Evolutionary conservation across 805 yeast species (phyloP).

Genomic region (Pichia sporocuriosa): DNA sequence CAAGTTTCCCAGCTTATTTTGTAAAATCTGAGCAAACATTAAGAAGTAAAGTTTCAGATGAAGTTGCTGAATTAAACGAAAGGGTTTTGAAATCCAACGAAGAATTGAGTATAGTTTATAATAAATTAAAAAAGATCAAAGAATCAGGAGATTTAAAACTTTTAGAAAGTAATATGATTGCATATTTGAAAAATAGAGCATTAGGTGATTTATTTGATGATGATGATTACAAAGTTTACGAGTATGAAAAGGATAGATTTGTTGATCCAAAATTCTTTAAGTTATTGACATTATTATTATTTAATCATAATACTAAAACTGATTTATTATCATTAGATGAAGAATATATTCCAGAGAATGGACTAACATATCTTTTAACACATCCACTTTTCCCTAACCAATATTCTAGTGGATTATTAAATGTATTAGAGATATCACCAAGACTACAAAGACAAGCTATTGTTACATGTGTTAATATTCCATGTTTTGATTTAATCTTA

Average conservation of each 20-base stretch:
- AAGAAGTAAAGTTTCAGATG: constrained; percentile 16
- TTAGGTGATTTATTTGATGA: constrained; percentile 4
- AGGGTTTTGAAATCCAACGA: constrained; percentile 17
- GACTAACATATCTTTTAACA: constrained; percentile 69
- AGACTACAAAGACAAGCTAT: constrained; percentile 75
- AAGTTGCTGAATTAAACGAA: constrained; percentile 21
- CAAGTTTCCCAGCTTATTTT: constrained; percentile 15
- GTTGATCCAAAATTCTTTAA: constrained; percentile 54
- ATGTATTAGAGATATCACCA: constrained; percentile 43
- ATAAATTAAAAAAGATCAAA: constrained; percentile 21
- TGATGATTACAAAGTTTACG: constrained; percentile 38
- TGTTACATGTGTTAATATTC: constrained; percentile 66
- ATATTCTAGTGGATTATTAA: constrained; percentile 49
- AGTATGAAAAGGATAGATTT: constrained; percentile 58
- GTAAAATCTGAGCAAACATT: constrained; percentile 21
- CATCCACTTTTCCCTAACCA: constrained; percentile 78
- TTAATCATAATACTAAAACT: constrained; percentile 27
- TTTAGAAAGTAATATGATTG: constrained; percentile 26
- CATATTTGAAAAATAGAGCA: constrained; percentile 22
- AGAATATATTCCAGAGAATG: constrained; percentile 43
- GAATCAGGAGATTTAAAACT: constrained; percentile 23
- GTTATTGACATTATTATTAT: constrained; percentile 32
- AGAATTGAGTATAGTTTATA: constrained; percentile 26
- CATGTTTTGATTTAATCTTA: constrained; percentile 53
- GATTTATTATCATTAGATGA: constrained; percentile 18